These are phyloP conservation scores for Colletotrichum limetticola DNA, from an alignment of 2,329 filamentous ascomycete genomes.

Conservation along the genomic window DNA sequence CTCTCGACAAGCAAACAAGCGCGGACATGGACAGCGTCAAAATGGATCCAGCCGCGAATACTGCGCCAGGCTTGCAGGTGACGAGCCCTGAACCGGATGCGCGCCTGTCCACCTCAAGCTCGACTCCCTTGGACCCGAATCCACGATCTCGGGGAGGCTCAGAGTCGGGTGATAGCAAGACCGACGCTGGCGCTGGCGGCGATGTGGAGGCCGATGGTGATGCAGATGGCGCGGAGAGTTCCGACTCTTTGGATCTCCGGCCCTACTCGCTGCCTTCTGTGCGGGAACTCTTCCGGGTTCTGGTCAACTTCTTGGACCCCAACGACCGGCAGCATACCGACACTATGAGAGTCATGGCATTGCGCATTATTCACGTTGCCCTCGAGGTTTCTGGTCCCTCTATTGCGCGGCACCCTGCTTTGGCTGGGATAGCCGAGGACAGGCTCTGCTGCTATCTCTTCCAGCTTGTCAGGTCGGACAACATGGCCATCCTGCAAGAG, in stretches of 20 bases:
- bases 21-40: conserved; percentile 80
- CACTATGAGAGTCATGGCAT: conserved; percentile 95
- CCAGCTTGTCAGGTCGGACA: conserved; percentile 95
- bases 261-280: conserved; percentile 97
- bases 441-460: conserved; percentile 94
- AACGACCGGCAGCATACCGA: conserved; percentile 94
- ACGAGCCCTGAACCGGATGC: conserved; percentile 6
- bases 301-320: conserved; percentile 93
- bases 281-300: conserved; percentile 89
- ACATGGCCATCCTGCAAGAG: conserved; percentile 93
- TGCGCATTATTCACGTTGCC: conserved; percentile 96
- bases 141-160: conserved; percentile 6
- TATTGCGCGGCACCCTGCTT: conserved; percentile 89
- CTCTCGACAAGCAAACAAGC: conserved; percentile 73
- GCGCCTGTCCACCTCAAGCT: conserved; percentile 29
- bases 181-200: neutral
- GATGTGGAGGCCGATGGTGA: conserved; percentile 32
- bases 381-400: conserved; percentile 96
- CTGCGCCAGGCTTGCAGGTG: conserved; percentile 13
- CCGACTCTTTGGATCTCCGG: conserved; percentile 70
- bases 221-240: conserved; percentile 49
- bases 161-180: conserved; percentile 21
- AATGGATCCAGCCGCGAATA: conserved; percentile 67
- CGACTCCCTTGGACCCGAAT: conserved; percentile 8
- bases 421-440: conserved; percentile 90